Conservation (phyloP, 768 basidiomycete genomes). For the Russula vinacea region DNA sequence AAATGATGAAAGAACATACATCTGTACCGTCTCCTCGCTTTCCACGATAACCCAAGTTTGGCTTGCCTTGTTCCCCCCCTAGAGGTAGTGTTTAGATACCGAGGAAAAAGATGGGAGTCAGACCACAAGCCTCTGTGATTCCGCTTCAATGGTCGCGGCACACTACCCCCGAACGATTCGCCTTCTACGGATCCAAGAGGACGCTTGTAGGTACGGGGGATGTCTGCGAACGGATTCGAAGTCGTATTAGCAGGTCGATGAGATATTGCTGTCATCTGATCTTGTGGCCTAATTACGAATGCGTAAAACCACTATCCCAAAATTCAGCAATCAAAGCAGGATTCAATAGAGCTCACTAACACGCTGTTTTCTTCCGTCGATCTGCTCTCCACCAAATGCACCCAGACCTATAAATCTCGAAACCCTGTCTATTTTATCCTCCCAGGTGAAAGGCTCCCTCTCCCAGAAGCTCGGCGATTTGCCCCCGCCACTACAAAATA, state of each 20-base stretch:
- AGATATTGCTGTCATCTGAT: slow-evolving; percentile 38
- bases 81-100: slow-evolving; percentile 2
- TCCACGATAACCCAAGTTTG: slow-evolving; percentile 73
- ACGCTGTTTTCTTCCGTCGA: slow-evolving; percentile 72
- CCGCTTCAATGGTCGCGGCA: slow-evolving; percentile 56
- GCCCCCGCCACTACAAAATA: slow-evolving; percentile 69
- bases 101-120: neutral
- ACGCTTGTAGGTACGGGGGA: slow-evolving; percentile 50
- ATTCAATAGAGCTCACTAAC: slow-evolving; percentile 45
- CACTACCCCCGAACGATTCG: slow-evolving; percentile 66
- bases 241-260: slow-evolving; percentile 61
- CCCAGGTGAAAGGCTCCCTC: slow-evolving; percentile 87
- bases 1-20: slow-evolving; percentile 40
- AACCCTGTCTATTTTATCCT: slow-evolving; percentile 60
- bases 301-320: slow-evolving; percentile 90
- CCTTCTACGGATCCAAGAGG: slow-evolving; percentile 45
- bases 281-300: slow-evolving; percentile 71
- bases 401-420: slow-evolving; percentile 85
- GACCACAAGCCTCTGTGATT: slow-evolving; percentile 47
- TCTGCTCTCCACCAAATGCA: slow-evolving; percentile 68
- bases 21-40: slow-evolving; percentile 72
- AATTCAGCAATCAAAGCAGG: slow-evolving; percentile 17
- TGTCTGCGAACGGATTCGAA: slow-evolving; percentile 63
- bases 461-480: slow-evolving; percentile 88
- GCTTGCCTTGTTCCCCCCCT: slow-evolving; percentile 49